These are phyloP conservation scores for Anethum foeniculum DNA, from an alignment of 140 eudicot species.

Conservation along the genomic window DNA sequence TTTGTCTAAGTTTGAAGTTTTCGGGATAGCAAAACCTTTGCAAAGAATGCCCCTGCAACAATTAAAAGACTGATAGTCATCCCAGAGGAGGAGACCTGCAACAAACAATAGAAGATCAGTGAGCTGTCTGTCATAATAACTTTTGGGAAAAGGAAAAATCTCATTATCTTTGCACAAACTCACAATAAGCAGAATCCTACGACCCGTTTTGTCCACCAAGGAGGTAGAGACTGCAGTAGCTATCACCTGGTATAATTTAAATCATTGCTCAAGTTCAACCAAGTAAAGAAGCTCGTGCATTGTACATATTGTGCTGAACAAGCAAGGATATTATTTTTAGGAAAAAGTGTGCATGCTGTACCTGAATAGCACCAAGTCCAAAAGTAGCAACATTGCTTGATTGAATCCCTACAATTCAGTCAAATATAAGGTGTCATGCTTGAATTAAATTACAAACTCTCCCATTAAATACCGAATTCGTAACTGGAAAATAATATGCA, in stretches of 20 bases:
- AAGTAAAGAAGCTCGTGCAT: not conserved
- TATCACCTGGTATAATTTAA: conserved; percentile 39
- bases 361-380: conserved; percentile 84
- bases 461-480: not conserved
- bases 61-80: conserved; percentile 69
- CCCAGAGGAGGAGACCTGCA: conserved; percentile 66
- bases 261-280: conserved; percentile 6
- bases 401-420: conserved; percentile 48
- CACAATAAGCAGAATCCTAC: conserved; percentile 76
- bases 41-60: conserved; percentile 64
- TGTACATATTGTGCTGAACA: not conserved
- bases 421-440: conserved; percentile 3
- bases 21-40: conserved; percentile 40
- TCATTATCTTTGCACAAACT: conserved; percentile 21
- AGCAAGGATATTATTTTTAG: not conserved
- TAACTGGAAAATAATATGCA: not conserved
- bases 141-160: not conserved
- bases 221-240: conserved; percentile 77
- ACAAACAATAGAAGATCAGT: not conserved
- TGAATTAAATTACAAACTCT: not conserved
- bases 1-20: not conserved
- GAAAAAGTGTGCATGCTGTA: conserved; percentile 21
- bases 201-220: conserved; percentile 85
- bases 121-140: not conserved
- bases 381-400: conserved; percentile 66